Conservation (phyloP, 108 stramenopile genomes). For the Schizochytrium sp. region DNA sequence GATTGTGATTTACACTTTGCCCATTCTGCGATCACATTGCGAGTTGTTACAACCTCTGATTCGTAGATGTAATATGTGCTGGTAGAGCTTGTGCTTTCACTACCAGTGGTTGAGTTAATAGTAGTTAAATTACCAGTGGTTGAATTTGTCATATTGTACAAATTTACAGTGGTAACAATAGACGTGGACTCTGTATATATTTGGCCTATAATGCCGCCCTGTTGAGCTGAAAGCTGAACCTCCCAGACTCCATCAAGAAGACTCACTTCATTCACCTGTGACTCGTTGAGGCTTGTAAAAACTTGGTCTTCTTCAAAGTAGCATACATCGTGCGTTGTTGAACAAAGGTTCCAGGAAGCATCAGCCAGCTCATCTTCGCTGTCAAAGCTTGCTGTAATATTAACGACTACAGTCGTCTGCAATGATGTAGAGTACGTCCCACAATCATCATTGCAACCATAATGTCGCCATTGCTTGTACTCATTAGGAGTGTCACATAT, state of each 20-base stretch:
- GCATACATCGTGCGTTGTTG: constrained; percentile 11
- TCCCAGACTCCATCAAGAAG: constrained; percentile 42
- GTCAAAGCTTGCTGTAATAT: neutral
- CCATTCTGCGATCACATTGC: neutral
- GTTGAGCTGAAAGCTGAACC: constrained; percentile 13
- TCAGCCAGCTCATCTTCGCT: neutral
- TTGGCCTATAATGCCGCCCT: constrained; percentile 33
- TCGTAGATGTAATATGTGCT: neutral
- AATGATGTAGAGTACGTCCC: neutral
- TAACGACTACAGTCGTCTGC: neutral
- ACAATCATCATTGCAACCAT: constrained; percentile 22
- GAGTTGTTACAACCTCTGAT: neutral
- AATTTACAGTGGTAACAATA: neutral
- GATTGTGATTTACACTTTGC: neutral
- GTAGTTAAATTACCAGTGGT: neutral
- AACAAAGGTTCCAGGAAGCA: constrained; percentile 37
- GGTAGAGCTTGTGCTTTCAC: neutral
- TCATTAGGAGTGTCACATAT: constrained; percentile 18
- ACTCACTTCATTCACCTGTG: neutral
- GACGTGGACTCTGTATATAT: neutral
- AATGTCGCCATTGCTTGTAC: neutral
- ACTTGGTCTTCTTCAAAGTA: neutral
- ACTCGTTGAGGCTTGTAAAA: constrained; percentile 29
- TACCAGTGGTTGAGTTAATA: neutral
- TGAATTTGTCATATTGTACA: neutral